Percentiles rank a stretch among this genome's conserved stretches.
These are phyloP conservation scores for Lentinula sp. DNA, from an alignment of 768 basidiomycete genomes.

Conservation along the genomic window DNA sequence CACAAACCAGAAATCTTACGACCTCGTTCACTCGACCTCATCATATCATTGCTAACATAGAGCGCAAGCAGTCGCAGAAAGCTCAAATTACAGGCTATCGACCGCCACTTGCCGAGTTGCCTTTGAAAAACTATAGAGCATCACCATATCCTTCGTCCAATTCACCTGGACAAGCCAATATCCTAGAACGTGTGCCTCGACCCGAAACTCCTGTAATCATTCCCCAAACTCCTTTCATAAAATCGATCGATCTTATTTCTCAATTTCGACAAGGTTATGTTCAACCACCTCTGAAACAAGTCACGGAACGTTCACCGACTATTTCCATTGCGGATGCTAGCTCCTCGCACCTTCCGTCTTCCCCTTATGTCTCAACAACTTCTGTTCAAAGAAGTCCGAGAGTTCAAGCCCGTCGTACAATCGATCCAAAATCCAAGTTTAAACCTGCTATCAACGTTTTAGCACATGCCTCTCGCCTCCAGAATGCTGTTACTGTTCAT, in stretches of 20 bases:
- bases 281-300: neutral
- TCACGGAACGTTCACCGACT: neutral
- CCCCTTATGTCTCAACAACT: neutral
- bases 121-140: neutral
- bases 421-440: neutral
- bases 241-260: neutral
- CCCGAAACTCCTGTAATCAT: neutral
- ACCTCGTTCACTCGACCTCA: neutral
- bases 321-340: neutral
- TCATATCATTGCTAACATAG: neutral
- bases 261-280: neutral
- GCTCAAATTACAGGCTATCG: neutral
- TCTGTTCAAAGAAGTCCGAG: neutral
- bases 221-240: neutral
- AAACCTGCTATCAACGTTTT: neutral
- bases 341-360: neutral
- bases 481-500: too few species aligned
- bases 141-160: neutral
- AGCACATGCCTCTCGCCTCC: neutral
- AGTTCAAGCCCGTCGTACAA: neutral
- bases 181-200: neutral
- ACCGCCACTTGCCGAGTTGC: slow-evolving; percentile 1
- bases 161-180: neutral
- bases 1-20: neutral
- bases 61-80: neutral